phyloP scores from a whole-genome alignment of 306 rosid genomes.

The Pterocarpus macrocarpus region DNA sequence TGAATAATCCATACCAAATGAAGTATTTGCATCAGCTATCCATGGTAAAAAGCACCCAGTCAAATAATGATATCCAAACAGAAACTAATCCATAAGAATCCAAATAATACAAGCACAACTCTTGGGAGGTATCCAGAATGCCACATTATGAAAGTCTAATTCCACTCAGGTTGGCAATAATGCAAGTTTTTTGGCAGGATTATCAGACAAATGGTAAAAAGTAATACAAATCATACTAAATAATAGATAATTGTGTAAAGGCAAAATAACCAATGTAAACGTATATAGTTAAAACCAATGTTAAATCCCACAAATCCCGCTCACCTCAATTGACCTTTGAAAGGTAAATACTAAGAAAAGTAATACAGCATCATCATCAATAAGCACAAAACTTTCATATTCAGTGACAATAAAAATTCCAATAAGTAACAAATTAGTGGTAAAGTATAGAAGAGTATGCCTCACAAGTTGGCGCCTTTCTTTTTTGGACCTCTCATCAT shows the following conservation, averaged over 20 bases:
- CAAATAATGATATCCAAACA: slow-evolving; percentile 31
- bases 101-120: slow-evolving; percentile 32
- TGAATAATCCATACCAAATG: slow-evolving; percentile 35
- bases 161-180: slow-evolving; percentile 7
- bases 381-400: slow-evolving; percentile 23
- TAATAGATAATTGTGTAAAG: slow-evolving; percentile 19
- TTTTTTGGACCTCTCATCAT: slow-evolving; percentile 88
- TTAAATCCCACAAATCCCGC: not conserved
- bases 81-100: slow-evolving; percentile 21
- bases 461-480: slow-evolving; percentile 98
- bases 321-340: slow-evolving; percentile 6
- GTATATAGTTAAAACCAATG: slow-evolving; percentile 21
- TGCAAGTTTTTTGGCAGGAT: slow-evolving; percentile 8
- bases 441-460: slow-evolving; percentile 61
- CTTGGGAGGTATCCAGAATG: slow-evolving; percentile 31
- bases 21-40: slow-evolving; percentile 24
- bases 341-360: slow-evolving; percentile 30
- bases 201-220: slow-evolving; percentile 29
- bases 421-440: slow-evolving; percentile 43
- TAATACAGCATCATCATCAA: slow-evolving; percentile 1
- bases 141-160: slow-evolving; percentile 34
- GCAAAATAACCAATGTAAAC: not conserved
- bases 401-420: slow-evolving; percentile 1
- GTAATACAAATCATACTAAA: not conserved
- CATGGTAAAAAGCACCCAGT: slow-evolving; percentile 13